Evolutionary conservation across 108 stramenopile genomes (phyloP).

Genomic region (Nitzschia sp.): DNA sequence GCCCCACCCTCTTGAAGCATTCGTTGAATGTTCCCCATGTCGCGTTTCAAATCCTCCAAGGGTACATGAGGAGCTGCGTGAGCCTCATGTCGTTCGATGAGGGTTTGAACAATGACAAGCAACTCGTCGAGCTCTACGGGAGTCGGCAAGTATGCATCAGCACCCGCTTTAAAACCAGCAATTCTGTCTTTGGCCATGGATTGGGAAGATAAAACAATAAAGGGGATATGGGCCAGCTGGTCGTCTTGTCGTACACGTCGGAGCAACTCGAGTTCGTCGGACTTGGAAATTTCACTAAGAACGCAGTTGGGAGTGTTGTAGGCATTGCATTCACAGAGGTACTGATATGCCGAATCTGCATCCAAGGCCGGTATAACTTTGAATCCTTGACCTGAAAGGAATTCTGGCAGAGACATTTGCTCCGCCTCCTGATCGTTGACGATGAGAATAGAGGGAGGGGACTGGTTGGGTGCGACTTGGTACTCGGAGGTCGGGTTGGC

Average conservation of each 20-base stretch:
- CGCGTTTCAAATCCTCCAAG: slow-evolving; percentile 53
- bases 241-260: slow-evolving; percentile 52
- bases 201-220: slow-evolving; percentile 76
- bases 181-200: slow-evolving; percentile 75
- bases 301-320: slow-evolving; percentile 46
- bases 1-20: slow-evolving; percentile 49
- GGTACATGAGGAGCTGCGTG: slow-evolving; percentile 16
- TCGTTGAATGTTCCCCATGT: slow-evolving; percentile 64
- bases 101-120: slow-evolving; percentile 65
- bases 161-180: slow-evolving; percentile 73
- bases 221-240: slow-evolving; percentile 51
- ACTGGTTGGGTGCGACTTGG: no score
- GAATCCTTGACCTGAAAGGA: slow-evolving; percentile 67
- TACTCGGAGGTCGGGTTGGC: no score
- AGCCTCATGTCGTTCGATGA: slow-evolving; percentile 41
- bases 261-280: slow-evolving; percentile 69
- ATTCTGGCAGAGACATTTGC: slow-evolving; percentile 66
- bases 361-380: slow-evolving; percentile 70
- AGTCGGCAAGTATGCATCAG: slow-evolving; percentile 84
- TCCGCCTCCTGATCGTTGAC: slow-evolving; percentile 80
- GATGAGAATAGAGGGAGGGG: slow-evolving; percentile 28
- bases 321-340: background rate
- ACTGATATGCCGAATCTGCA: slow-evolving; percentile 46
- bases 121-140: slow-evolving; percentile 88
- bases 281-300: slow-evolving; percentile 60